Evolutionary conservation across 345 rosid species (phyloP), one percentile per base, ranked within the genome.

Genomic region (Euphorbia peplus): DNA sequence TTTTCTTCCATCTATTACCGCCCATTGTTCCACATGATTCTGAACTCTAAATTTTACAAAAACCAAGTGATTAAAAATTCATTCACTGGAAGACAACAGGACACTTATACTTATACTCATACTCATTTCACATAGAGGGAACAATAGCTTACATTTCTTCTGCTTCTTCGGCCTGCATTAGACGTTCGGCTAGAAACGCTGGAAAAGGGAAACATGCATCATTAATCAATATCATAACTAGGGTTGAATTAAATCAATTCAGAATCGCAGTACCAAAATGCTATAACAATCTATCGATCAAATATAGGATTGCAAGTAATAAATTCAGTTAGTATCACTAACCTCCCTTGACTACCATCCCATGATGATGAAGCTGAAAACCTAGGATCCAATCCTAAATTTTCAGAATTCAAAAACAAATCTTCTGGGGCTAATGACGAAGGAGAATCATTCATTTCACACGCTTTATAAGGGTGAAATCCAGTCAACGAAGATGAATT

Each of bases 331-430:
- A 22, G 30, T 19, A 15, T 18, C 42, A 76, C 85, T 55, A 42
- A 83, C 97, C 95, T 91, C 74, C 83, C 84, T 46, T 63, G 81
- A 68, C 83, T 77, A 72, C 87, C 73, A 62, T 88, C 92, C 89
- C 90, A 79, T 0, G 95, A 90, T 52, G 90, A 81, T 67, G 90
- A 90, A 35, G 81, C 65, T 1, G 95, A 87, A 77, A 80, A 73
- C 54, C 75, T 78, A 19, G 81, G 71, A 66, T 87, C 87, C 69
- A 89, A 72, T 2, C 95, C 95, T 16, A 91, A 82, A 81, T 81
- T 87, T 81, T 84, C 79, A 8, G 87, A 84, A 5, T 91, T 89
- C 78, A 91, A 63, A 29, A 81, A 72, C 78, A 89, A 72, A 63
- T 87, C 86, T 13, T 85, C 79, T 29, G 83, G 84, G 73, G 70